Evolutionary conservation across 768 basidiomycete genomes (phyloP), one percentile per base, ranked within the genome.

Genomic region (Termitomyces bulborhizus): DNA sequence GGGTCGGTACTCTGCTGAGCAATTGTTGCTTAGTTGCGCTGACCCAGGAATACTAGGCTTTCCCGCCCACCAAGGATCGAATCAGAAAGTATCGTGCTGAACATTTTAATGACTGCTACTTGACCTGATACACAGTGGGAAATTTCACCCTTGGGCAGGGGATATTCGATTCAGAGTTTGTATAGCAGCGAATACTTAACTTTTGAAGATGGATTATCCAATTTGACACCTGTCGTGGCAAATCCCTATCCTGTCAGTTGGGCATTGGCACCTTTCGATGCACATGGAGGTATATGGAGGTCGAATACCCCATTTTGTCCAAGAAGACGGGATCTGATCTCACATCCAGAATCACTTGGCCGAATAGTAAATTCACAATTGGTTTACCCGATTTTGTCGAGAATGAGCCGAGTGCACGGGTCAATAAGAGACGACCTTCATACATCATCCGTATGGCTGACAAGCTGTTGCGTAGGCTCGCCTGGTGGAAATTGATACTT

Each of bases 191-290:
- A 57, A 5, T 72, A 69, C 52, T 42, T 72, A 16, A 71, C 69
- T 11, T 36, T 69, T 15, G 60, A 69, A 43, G 52, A 60, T 8
- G 68, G 62, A 1, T 39, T 66, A 16, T 24, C 46, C 12, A 56
- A 65, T 0, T 63, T 63, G 18, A 57, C 40, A 1, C 53, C 54
- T 3, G 26, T 72, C 40, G 60, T 66, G 18, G 64, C 63, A 6
- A 67, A 46, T 31, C 60, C 60, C 3, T 70, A 66, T 42, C 70
- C 71, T 4, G 65, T 67, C 24, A 70, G 70, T 52, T 71, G 71
- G 69, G 65, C 49, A 9, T 45, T 72, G 3, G 62, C 66, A 39
- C 55, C 56, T 9, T 59, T 62, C 42, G 58, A 59, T 34, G 41
- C 8, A 4, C 6, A 16, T 11, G 56, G 36, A 21, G 60, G 51